Base-by-base conservation (phyloP, 169 alveolate species). In the Eimeria falciformis region DNA sequence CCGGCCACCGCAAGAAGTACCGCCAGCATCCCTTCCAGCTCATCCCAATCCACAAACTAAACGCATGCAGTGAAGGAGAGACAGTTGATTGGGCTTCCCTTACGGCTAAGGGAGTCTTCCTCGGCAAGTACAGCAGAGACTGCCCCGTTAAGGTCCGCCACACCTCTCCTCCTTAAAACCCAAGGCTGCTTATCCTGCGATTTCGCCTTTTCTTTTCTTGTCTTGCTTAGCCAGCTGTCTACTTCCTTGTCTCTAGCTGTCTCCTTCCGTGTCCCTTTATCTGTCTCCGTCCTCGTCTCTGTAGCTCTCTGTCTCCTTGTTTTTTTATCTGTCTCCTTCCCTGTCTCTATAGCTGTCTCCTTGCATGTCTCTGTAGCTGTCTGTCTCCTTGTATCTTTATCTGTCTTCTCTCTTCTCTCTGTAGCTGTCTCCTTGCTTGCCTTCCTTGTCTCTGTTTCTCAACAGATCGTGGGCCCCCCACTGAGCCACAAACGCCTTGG, bases 121-220 rank as follows among this genome's bases (percentile, higher is more conserved):
- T 89, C 3, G 93, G 93, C 53, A 89, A 43, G 21, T 71, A 69
- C 79, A 27, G 17, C 3, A 33, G 93, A 9, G 55, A 71, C 55
- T 58, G 73, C n/a, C 93, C 93, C 3, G 89, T 89, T 17, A 89
- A 89, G 89, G 93, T 89, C 5, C 2, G 46, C 66, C 53, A 27
- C 58, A 6, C 7, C 23, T 3, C 58, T 33, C 40, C 83, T 40
- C 33, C 83, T 7, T 46, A 14, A 6, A 12, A 5, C 33, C 33
- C 14, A 9, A n/a, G n/a, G 27, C 33, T 14, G 27, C 33, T 14
- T 5, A 14, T 21, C 7, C 71, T 58, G 17, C 71, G 14, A 7
- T 7, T 14, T 14, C n/a, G 14, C n/a, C 73, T 62, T 4, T 5
- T 27, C 25, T 25, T 21, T 40, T 4, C 82, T 71, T 71, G n/a